These are phyloP conservation scores for Pyrus pyrifolia DNA, from an alignment of 306 rosid species.

Conservation along the genomic window DNA sequence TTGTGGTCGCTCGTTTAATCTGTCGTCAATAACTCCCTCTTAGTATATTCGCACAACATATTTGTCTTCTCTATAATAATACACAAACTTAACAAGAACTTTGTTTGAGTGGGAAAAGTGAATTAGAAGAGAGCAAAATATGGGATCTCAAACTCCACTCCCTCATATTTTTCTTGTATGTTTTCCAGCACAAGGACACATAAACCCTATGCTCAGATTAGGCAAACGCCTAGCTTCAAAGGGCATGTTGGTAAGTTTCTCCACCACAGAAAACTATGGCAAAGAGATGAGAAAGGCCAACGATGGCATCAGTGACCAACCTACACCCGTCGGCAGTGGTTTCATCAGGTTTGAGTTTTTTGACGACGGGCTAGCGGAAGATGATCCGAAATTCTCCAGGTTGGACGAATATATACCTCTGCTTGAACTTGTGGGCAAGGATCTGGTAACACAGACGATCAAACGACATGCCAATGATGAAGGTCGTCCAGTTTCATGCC, in stretches of 20 bases:
- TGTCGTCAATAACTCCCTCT: too few relatives aligned
- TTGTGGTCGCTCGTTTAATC: too few relatives aligned
- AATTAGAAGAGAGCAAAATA: not conserved
- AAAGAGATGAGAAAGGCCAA: conserved; percentile 24
- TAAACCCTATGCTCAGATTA: conserved; percentile 56
- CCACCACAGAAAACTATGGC: conserved; percentile 24
- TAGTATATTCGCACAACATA: too few relatives aligned
- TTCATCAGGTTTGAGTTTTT: conserved; percentile 47
- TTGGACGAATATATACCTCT: conserved; percentile 15
- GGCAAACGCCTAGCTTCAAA: conserved; percentile 36
- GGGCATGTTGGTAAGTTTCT: conserved; percentile 46
- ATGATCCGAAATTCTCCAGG: not conserved
- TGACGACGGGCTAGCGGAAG: conserved; percentile 25
- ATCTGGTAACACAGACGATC: not conserved
- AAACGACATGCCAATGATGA: conserved; percentile 4
- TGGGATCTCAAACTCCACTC: conserved; percentile 3
- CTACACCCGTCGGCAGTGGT: conserved; percentile 21
- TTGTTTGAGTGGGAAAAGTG: not conserved
- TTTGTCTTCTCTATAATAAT: not conserved
- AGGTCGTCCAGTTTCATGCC: conserved; percentile 21
- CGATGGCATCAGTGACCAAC: conserved; percentile 1
- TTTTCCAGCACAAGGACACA: conserved; percentile 51
- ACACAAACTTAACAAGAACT: not conserved
- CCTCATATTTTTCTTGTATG: conserved; percentile 44
- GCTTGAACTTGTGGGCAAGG: conserved; percentile 29